Conservation (phyloP, 1,139 yeast genomes). For the Yarrowia galli region DNA sequence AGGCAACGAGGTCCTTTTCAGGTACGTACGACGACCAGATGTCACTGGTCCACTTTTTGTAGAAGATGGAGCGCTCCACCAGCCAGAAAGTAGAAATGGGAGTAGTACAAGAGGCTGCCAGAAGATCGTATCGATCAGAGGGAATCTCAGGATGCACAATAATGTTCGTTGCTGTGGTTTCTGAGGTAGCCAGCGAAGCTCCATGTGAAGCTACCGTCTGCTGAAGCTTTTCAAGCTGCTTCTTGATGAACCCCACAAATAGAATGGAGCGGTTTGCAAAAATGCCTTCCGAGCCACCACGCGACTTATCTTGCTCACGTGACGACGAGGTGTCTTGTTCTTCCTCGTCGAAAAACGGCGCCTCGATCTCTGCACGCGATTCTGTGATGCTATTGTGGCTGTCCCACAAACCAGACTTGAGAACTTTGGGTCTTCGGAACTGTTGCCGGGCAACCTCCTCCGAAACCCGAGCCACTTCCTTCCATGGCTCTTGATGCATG, state of each 20-base stretch:
- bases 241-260: conserved; percentile 26
- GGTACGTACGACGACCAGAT: conserved; percentile 75
- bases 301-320: neutral
- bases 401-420: conserved; percentile 21
- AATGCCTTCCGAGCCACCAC: conserved; percentile 41
- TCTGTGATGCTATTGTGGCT: conserved; percentile 25
- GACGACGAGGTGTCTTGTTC: neutral
- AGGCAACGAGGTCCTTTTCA: conserved; percentile 52
- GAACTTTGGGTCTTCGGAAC: conserved; percentile 18
- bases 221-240: conserved; percentile 13
- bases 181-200: neutral
- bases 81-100: conserved; percentile 59
- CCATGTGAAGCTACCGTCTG: conserved; percentile 29
- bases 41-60: conserved; percentile 62
- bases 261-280: neutral
- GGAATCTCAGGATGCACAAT: conserved; percentile 26
- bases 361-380: conserved; percentile 1
- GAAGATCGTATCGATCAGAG: conserved; percentile 16
- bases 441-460: conserved; percentile 20
- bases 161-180: conserved; percentile 28
- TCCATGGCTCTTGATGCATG: conserved; percentile 13
- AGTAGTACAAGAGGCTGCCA: conserved; percentile 7
- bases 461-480: neutral
- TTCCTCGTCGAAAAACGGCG: conserved; percentile 1
- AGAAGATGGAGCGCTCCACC: conserved; percentile 76